phyloP scores from a whole-genome alignment of 2,329 filamentous ascomycete genomes.

The Botrytis byssoidea region DNA sequence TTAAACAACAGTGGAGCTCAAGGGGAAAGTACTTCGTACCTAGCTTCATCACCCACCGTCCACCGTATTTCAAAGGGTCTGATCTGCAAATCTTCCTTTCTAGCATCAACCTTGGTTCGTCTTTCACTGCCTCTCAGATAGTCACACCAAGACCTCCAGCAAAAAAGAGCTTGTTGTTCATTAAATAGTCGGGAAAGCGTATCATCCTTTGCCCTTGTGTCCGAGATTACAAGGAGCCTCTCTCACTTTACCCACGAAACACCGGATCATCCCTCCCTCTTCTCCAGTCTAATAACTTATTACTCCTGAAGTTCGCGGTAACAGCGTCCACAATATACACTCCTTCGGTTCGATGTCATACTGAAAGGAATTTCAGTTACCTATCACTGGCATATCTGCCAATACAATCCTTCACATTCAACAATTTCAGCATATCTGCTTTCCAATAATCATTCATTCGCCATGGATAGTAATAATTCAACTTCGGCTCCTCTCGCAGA shows the following conservation, averaged over 20 bases:
- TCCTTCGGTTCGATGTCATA: slow-evolving; percentile 19
- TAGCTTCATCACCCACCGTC: slow-evolving; percentile 1
- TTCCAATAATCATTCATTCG: slow-evolving; percentile 5
- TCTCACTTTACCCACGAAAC: slow-evolving; percentile 1
- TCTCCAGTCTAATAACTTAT: neutral
- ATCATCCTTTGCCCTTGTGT: neutral
- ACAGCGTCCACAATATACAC: slow-evolving; percentile 10
- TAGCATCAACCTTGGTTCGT: slow-evolving; percentile 16
- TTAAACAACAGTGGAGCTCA: slow-evolving; percentile 6
- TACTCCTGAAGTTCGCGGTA: slow-evolving; percentile 17
- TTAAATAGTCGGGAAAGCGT: slow-evolving; percentile 1
- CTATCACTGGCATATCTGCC: slow-evolving; percentile 16
- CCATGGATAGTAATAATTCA: slow-evolving; percentile 48
- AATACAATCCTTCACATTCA: neutral
- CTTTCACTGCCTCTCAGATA: neutral
- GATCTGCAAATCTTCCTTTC: slow-evolving; percentile 17
- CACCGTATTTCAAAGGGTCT: slow-evolving; percentile 20
- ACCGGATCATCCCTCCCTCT: slow-evolving; percentile 5
- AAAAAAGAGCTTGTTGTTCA: neutral
- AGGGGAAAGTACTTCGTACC: slow-evolving; percentile 16
- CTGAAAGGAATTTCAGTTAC: slow-evolving; percentile 18
- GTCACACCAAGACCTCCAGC: neutral
- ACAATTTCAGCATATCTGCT: neutral
- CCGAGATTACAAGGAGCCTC: neutral
- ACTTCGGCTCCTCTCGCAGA: slow-evolving; percentile 66